Percentiles rank a stretch among this genome's conserved stretches.
Evolutionary conservation across 2,329 filamentous ascomycete species (phyloP).

Genomic region (Tolypocladium pustulatum): DNA sequence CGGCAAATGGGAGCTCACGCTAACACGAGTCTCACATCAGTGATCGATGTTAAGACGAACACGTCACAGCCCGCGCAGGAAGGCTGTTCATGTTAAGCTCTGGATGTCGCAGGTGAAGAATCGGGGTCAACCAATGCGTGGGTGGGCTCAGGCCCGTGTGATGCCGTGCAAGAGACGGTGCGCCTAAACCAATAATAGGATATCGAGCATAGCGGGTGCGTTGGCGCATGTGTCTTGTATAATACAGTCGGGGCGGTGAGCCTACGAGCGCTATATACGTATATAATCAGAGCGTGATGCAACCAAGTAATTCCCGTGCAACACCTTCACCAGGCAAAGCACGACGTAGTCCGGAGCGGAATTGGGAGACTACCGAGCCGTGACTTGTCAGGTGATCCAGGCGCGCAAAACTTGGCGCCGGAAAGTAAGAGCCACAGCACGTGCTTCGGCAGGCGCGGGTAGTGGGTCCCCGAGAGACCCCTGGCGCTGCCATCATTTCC

Average conservation of each 20-base stretch:
- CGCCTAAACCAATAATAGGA: conserved; percentile 10
- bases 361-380: background rate
- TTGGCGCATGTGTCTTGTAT: conserved; percentile 22
- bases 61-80: conserved; percentile 60
- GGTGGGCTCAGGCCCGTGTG: background rate
- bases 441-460: background rate
- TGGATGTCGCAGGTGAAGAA: background rate
- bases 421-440: background rate
- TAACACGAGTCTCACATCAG: conserved; percentile 28
- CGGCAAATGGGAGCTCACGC: background rate
- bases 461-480: background rate
- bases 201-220: conserved; percentile 21
- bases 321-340: background rate
- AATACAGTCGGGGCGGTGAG: conserved; percentile 21
- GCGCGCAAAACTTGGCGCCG: background rate
- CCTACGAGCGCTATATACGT: conserved; percentile 20
- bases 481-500: background rate
- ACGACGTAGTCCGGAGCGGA: no score
- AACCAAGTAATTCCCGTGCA: background rate
- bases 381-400: background rate
- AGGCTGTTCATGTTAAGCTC: conserved; percentile 42
- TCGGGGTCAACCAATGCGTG: background rate
- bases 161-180: background rate
- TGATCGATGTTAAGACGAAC: conserved; percentile 90
- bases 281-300: background rate